Evolutionary conservation across 2,329 filamentous ascomycete genomes (phyloP), one percentile per base, ranked within the genome.

Genomic region (Clonostachys rosea): DNA sequence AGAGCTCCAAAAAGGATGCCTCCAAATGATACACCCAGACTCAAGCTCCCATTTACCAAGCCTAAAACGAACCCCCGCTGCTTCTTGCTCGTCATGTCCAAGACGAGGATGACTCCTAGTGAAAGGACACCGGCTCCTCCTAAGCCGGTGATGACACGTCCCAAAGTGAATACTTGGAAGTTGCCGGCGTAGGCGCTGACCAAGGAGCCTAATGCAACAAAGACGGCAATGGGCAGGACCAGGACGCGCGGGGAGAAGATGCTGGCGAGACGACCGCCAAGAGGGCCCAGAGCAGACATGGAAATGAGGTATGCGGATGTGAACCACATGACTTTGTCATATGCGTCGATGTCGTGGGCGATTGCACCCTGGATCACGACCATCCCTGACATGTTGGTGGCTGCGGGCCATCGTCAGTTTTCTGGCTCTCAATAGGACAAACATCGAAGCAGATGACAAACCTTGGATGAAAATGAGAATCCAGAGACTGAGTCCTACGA

Each of bases 331-430:
- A 83, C 83, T 47, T 82, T 71, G 47, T 84, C 81, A 57, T 89
- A 91, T 2, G 87, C 81, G 64, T 88, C 75, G 3, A 95, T 72
- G 53, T 92, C 88, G 8, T 76, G 78, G 3, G 89, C 88, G 53
- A 95, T 89, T 44, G 75, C 74, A 8, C 84, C 88, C 66, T 94
- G 89, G 2, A 86, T 87, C 47, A 90, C 91, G 6, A 87, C 88
- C 60, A 95, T 84, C 55, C 89, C 83, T 12, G 84, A 89, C 67
- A 91, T 89, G 59, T 94, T 94, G 51, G 79, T 70, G 6, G 77
- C 76, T 76, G 50, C 34, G 18, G 11, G 16, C 44, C 18, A 43
- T 35, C 24, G 44, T 40, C 18, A 42, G 24, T 30, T 30, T 30
- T 30, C 20, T 45, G 14, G 34, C 24, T n/a, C 44, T 34, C 42